Percentiles rank a stretch among this genome's conserved stretches.
Conservation (phyloP, 768 basidiomycete species). For the Butyriboletus loyo region DNA sequence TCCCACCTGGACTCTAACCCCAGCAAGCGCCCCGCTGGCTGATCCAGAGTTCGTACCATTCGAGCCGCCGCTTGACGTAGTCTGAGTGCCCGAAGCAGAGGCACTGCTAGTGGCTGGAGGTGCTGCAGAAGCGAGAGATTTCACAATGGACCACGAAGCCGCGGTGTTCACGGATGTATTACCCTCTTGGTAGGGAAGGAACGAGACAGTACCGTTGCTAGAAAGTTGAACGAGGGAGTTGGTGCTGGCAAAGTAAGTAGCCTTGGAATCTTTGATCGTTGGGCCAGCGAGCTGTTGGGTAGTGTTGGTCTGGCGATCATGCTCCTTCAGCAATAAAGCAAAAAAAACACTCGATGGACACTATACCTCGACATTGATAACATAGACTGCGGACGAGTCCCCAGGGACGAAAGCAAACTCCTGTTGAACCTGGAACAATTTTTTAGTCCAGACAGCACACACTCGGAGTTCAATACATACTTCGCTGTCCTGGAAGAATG, state of each 20-base stretch:
- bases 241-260: constrained; percentile 63
- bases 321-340: constrained; percentile 2
- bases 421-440: constrained; percentile 50
- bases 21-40: constrained; percentile 9
- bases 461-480: constrained; percentile 34
- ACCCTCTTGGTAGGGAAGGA: constrained; percentile 54
- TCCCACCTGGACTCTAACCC: constrained; percentile 12
- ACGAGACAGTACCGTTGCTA: constrained; percentile 56
- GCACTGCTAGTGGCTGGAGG: constrained; percentile 29
- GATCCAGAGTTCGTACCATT: constrained; percentile 14
- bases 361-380: constrained; percentile 65
- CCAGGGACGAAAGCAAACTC: constrained; percentile 78
- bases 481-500: constrained; percentile 58
- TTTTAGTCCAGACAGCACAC: not conserved
- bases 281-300: constrained; percentile 63
- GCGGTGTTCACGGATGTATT: constrained; percentile 41
- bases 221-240: constrained; percentile 66
- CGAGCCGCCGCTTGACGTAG: constrained; percentile 12
- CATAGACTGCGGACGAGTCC: constrained; percentile 68
- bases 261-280: constrained; percentile 51
- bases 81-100: constrained; percentile 19
- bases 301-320: constrained; percentile 50
- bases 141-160: constrained; percentile 49
- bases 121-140: constrained; percentile 43
- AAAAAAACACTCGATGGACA: not conserved